A percentile compares a stretch with the other conserved stretches of the same genome.
phyloP scores from a whole-genome alignment of 495 filamentous ascomycete species.

The Trichocladium antarcticum region DNA sequence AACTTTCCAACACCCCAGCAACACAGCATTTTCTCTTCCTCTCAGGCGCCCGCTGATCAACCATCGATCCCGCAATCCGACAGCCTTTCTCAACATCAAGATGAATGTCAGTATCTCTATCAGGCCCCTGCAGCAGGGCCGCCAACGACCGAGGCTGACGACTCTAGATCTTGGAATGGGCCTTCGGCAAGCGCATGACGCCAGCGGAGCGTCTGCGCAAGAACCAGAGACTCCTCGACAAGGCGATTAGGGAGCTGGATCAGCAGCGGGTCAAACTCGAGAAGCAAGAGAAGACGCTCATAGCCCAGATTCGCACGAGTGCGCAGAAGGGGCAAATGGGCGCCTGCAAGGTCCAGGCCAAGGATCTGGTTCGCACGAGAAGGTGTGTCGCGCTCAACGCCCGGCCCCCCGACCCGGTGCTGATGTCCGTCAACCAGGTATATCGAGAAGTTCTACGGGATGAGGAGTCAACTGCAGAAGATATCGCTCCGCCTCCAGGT shows the following conservation, averaged over 20 bases:
- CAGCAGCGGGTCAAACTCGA: constrained; percentile 89
- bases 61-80: no score
- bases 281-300: constrained; percentile 94
- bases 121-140: not conserved
- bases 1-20: not conserved
- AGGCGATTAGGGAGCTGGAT: constrained; percentile 91
- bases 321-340: constrained; percentile 96
- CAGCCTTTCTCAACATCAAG: not conserved
- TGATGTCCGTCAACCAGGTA: constrained; percentile 45
- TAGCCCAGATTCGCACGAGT: constrained; percentile 91
- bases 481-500: constrained; percentile 93
- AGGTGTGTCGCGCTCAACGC: constrained; percentile 39
- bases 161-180: constrained; percentile 85
- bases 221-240: constrained; percentile 91
- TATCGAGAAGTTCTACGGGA: constrained; percentile 95
- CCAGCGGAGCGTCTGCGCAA: constrained; percentile 92
- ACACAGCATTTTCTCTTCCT: not conserved
- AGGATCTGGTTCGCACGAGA: constrained; percentile 87
- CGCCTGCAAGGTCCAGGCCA: constrained; percentile 92
- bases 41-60: not conserved
- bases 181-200: constrained; percentile 96
- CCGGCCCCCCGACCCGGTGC: not conserved
- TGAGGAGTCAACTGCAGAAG: constrained; percentile 93
- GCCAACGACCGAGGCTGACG: constrained; percentile 10
- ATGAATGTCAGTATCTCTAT: constrained; percentile 30